Percentiles rank a stretch among this genome's conserved stretches.
These are phyloP conservation scores for Suillus weaverae DNA, from an alignment of 768 basidiomycete species.

Conservation along the genomic window DNA sequence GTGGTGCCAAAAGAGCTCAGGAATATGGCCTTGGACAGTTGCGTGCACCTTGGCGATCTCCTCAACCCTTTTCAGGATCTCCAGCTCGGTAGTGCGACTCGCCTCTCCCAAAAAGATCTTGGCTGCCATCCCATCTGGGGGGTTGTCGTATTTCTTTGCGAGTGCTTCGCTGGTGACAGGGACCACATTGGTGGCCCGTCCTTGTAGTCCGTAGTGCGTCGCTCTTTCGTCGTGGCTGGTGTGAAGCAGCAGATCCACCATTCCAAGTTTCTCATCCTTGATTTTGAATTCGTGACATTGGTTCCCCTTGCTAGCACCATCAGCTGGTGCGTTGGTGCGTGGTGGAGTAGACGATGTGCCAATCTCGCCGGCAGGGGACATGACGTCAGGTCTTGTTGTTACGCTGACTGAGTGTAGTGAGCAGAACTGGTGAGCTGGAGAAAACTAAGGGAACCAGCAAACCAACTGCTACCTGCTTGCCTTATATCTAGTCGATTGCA, in stretches of 20 bases:
- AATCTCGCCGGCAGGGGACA: not conserved
- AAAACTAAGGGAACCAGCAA: not conserved
- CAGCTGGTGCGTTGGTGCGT: not conserved
- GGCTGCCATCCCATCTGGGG: not conserved
- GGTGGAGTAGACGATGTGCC: not conserved
- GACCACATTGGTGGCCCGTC: slow-evolving; percentile 1
- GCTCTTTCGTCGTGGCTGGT: not conserved
- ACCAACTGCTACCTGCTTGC: not conserved
- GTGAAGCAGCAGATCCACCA: no score
- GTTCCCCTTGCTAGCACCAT: no score
- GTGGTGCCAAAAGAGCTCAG: not conserved
- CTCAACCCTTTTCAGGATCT: not conserved
- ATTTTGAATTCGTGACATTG: no score
- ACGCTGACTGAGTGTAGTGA: not conserved
- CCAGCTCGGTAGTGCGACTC: not conserved
- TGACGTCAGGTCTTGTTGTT: not conserved
- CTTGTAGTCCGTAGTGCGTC: not conserved
- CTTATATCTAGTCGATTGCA: not conserved
- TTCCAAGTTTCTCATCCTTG: not conserved
- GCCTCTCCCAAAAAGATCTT: not conserved
- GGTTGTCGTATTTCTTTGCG: not conserved
- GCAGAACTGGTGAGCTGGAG: not conserved
- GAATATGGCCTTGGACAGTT: not conserved
- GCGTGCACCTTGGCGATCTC: not conserved
- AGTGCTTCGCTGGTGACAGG: not conserved